phyloP scores from a whole-genome alignment of 108 stramenopile genomes.

The Pelagomonas calceolata region DNA sequence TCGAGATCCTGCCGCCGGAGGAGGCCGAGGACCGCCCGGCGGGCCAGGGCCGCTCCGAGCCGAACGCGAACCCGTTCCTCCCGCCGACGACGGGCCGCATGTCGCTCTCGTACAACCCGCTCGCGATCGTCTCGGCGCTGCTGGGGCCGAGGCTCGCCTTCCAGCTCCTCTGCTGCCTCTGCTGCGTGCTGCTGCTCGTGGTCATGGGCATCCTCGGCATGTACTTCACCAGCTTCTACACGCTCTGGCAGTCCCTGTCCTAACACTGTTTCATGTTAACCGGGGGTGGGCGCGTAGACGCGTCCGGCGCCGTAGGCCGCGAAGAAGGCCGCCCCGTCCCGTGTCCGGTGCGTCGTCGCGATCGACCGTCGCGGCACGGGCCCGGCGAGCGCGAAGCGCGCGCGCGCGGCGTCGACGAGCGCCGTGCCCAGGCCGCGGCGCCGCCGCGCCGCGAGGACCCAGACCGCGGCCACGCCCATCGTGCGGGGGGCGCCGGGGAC shows the following conservation, averaged over 20 bases:
- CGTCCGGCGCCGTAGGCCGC: no score
- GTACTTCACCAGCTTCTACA: neutral
- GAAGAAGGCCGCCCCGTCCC: no score
- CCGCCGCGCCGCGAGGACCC: no score
- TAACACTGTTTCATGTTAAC: no score
- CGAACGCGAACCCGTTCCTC: conserved; percentile 41
- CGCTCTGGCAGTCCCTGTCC: neutral
- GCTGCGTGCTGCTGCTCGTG: conserved; percentile 10
- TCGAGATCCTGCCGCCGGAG: conserved; percentile 30
- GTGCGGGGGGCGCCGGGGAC: no score
- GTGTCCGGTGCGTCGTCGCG: no score
- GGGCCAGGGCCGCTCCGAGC: conserved; percentile 38
- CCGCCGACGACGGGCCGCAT: conserved; percentile 41
- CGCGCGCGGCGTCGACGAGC: no score
- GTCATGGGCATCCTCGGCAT: conserved; percentile 26
- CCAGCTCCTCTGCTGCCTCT: conserved; percentile 19
- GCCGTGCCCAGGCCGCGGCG: no score
- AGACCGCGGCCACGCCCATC: no score
- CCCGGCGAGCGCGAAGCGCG: no score
- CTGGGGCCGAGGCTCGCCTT: conserved; percentile 28
- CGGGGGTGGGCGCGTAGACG: no score
- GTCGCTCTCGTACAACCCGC: conserved; percentile 36
- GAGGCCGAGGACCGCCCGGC: conserved; percentile 22
- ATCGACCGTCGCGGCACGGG: no score
- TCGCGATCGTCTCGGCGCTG: conserved; percentile 22